Base-by-base conservation (phyloP, 2,329 filamentous ascomycete genomes). In the Emmonsiellopsis sp. region DNA sequence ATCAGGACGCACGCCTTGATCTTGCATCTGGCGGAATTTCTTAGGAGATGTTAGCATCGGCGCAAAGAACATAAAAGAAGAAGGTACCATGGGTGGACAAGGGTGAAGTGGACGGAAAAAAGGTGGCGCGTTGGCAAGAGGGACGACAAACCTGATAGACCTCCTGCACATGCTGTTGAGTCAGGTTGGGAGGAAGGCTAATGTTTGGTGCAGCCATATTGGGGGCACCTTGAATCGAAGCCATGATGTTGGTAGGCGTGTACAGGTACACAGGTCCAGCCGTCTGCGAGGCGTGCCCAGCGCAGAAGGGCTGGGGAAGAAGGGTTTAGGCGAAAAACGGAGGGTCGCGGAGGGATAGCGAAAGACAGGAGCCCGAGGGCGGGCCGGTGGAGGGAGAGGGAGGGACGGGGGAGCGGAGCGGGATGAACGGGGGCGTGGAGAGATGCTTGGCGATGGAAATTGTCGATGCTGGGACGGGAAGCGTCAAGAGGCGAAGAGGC, bases 11-110 rank as follows among this genome's bases (percentile, higher is more conserved):
- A 94, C 85, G 61, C 91, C 91, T 63, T 85, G 80, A 53, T 87
- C 81, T 72, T 92, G 93, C 87, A 97, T 90, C 69, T 88, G 83
- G 66, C 87, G 86, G 60, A 87, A 93, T 79, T 89, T 90, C 91
- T 96, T 64, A 49, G 38, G 52, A 37, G 48, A 46, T 55, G 70
- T 78, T 65, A 79, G 73, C 57, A 35, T 50, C 16, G 35, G 40
- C 45, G 2, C 16, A 11, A 30, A 40, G 16, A 48, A 48, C n/a
- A 49, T 30, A 34, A 45, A 45, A 53, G 5, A n/a, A 38, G 16
- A 11, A 48, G 31, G 20, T 34, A 26, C 30, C 30, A 34, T 41
- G 11, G 10, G 41, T 26, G 34, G 38, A 15, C 30, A 57, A 26
- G 13, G 35, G 46, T 47, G 30, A 40, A 54, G 20, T 43, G 52